These are phyloP conservation scores for Lactarius quietus DNA, from an alignment of 768 basidiomycete species.

Conservation along the genomic window DNA sequence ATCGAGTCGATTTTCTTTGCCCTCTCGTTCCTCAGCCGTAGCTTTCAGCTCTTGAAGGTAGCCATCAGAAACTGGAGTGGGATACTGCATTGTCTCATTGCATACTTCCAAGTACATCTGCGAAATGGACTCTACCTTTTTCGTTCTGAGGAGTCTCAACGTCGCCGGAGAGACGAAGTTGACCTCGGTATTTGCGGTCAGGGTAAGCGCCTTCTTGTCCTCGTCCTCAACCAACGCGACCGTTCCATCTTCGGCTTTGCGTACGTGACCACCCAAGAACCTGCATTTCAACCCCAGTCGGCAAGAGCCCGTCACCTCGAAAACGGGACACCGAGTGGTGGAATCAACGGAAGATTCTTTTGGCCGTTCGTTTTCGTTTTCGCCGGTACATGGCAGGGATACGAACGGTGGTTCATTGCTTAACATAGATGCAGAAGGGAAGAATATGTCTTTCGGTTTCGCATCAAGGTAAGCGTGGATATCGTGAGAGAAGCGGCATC, in stretches of 20 bases:
- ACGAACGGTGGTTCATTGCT: slow-evolving; percentile 52
- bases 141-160: slow-evolving; percentile 59
- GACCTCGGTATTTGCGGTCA: slow-evolving; percentile 53
- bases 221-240: slow-evolving; percentile 50
- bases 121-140: slow-evolving; percentile 49
- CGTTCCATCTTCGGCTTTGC: slow-evolving; percentile 42
- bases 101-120: neutral
- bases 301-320: slow-evolving; percentile 67
- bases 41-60: slow-evolving; percentile 55
- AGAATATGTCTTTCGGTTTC: slow-evolving; percentile 70
- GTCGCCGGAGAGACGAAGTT: slow-evolving; percentile 62
- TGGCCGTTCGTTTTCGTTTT: slow-evolving; percentile 31
- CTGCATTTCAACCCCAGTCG: slow-evolving; percentile 88
- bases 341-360: slow-evolving; percentile 43
- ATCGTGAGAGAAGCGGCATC: slow-evolving; percentile 82
- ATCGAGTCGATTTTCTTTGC: slow-evolving; percentile 14
- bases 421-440: slow-evolving; percentile 47
- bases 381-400: slow-evolving; percentile 25
- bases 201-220: slow-evolving; percentile 50
- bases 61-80: slow-evolving; percentile 55
- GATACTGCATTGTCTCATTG: slow-evolving; percentile 45
- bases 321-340: slow-evolving; percentile 61
- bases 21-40: neutral
- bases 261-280: slow-evolving; percentile 77
- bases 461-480: slow-evolving; percentile 67